These are phyloP conservation scores for Artomyces pyxidatus DNA, from an alignment of 768 basidiomycete species.

Conservation along the genomic window DNA sequence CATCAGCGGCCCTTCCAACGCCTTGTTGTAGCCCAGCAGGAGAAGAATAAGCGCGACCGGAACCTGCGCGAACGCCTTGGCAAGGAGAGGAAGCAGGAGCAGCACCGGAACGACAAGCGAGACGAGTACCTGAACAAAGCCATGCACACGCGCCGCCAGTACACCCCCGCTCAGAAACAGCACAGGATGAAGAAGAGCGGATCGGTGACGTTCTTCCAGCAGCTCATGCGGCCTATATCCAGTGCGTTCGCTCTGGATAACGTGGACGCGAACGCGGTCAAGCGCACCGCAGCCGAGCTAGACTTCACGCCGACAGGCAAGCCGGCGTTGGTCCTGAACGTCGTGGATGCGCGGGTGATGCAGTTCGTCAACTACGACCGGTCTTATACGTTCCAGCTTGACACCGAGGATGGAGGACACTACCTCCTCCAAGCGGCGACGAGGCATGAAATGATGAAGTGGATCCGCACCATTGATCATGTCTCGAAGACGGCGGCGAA, in stretches of 20 bases:
- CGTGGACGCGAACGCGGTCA: slow-evolving; percentile 31
- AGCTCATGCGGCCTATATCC: slow-evolving; percentile 83
- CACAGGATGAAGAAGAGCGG: slow-evolving; percentile 87
- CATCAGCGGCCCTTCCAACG: slow-evolving; percentile 57
- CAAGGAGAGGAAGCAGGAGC: slow-evolving; percentile 72
- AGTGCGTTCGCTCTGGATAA: slow-evolving; percentile 72
- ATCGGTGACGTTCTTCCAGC: slow-evolving; percentile 72
- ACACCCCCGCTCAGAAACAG: slow-evolving; percentile 50
- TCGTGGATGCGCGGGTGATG: slow-evolving; percentile 63
- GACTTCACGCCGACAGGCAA: slow-evolving; percentile 70
- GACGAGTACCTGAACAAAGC: slow-evolving; percentile 71
- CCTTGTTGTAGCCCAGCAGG: slow-evolving; percentile 57
- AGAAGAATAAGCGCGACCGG: slow-evolving; percentile 77
- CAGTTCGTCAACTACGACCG: slow-evolving; percentile 74
- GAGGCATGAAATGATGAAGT: slow-evolving; percentile 63
- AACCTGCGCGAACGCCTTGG: slow-evolving; percentile 58
- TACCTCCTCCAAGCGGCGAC: slow-evolving; percentile 70
- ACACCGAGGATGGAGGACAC: slow-evolving; percentile 82
- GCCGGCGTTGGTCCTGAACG: slow-evolving; percentile 65
- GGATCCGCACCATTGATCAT: slow-evolving; percentile 68
- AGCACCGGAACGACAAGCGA: slow-evolving; percentile 60
- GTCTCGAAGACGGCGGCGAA: slow-evolving; percentile 70
- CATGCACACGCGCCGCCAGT: slow-evolving; percentile 51
- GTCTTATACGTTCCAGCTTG: slow-evolving; percentile 75
- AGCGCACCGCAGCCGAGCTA: slow-evolving; percentile 62